Base-by-base conservation (phyloP, 805 yeast genomes). In the Sporopachydermia lactativora region DNA sequence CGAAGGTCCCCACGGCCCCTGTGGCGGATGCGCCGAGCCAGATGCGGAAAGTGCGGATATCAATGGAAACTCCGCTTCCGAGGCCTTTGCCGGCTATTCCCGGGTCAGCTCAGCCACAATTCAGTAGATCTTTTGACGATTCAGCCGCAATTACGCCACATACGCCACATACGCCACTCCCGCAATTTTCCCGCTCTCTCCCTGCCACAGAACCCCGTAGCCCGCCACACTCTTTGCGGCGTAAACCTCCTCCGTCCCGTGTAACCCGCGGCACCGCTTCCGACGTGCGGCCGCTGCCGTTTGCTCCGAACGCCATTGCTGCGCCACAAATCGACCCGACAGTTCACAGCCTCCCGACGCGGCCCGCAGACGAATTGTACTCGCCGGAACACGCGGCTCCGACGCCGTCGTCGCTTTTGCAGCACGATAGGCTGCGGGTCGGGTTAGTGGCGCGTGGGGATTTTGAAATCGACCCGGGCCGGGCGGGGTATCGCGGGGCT, bases 51-150 rank as follows among this genome's bases (percentile, higher is more conserved):
- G n/a, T n/a, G n/a, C n/a, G n/a, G n/a, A n/a, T n/a, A n/a, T n/a
- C n/a, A n/a, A n/a, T n/a, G n/a, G n/a, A n/a, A n/a, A n/a, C n/a
- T n/a, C n/a, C 8, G 31, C n/a, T 24, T 24, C n/a, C 31, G 13
- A 50, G 60, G 45, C 48, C 46, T 4, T 45, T 57, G 18, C 61
- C 61, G 15, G 47, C 52, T 2, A 34, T 50, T 3, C 61, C 61
- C 3, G 57, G 57, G 1, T 47, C 47, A 17, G 45, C 31, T 24
- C 31, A 24, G 31, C 31, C 31, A 24, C 31, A 24, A 24, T 24
- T 24, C 8, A n/a, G 31, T 8, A 24, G 31, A 24, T 24, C 31
- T 8, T n/a, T 24, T 24, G 31, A 24, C n/a, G n/a, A n/a, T 24
- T 24, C 31, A n/a, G 31, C 31, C 31, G 31, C 31, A 8, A n/a